Percentiles rank a stretch among this genome's conserved stretches.
Conservation (phyloP, 2,329 filamentous ascomycete species). For the Diaporthe eres region DNA sequence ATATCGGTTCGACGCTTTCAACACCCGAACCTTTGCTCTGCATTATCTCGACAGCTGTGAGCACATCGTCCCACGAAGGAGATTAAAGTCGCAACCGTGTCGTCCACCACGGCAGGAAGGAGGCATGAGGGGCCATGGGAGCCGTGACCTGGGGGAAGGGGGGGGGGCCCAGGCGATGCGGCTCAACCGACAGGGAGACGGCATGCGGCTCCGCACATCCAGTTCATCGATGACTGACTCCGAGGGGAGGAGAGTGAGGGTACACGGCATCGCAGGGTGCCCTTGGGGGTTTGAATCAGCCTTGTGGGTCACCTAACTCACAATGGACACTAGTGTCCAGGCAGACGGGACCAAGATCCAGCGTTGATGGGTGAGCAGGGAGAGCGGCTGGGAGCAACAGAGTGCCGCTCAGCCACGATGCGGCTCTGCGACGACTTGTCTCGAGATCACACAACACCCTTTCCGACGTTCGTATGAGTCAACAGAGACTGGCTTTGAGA, state of each 20-base stretch:
- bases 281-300: constrained; percentile 24
- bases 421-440: constrained; percentile 22
- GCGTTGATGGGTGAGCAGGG: neutral
- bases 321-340: constrained; percentile 13
- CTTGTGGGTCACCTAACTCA: constrained; percentile 8
- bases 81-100: neutral
- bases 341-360: constrained; percentile 13
- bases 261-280: neutral
- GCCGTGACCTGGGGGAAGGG: neutral
- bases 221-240: constrained; percentile 22
- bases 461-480: neutral
- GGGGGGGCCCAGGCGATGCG: neutral
- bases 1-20: neutral
- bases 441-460: neutral
- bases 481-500: neutral
- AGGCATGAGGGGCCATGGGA: neutral
- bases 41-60: neutral
- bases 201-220: neutral
- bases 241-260: neutral
- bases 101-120: neutral
- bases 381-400: neutral
- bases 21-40: neutral
- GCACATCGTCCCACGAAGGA: neutral
- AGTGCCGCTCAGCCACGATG: constrained; percentile 1
- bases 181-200: constrained; percentile 19